Base-by-base conservation (phyloP, 345 rosid species). In the Pistacia atlantica region DNA sequence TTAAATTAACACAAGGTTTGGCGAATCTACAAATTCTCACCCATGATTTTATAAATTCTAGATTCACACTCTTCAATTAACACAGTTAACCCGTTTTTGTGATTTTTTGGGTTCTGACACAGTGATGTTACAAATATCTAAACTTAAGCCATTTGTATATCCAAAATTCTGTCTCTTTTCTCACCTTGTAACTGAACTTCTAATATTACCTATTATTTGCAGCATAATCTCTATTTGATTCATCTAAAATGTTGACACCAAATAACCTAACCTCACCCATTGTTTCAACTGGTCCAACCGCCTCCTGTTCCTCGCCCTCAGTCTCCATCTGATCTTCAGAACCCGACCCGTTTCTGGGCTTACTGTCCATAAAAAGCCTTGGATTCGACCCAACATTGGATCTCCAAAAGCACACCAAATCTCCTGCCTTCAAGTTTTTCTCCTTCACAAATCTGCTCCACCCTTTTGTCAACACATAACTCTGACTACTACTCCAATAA, bases 401-500 rank as follows among this genome's bases (percentile, higher is more conserved):
- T 67, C 80, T 80, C 81, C 78, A 87, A 78, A 76, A 83, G 18
- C 75, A 64, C 56, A 89, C 87, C 67, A 81, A 60, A 76, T 89
- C 92, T 2, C 88, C 88, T 17, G 92, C 87, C 67, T 78, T 84
- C 66, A 89, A 74, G 65, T 49, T 72, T 81, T 89, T 89, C 67
- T 89, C 92, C 77, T 87, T 87, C 8, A 87, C 90, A 65, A 85
- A 89, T 10, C 86, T 74, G 82, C 90, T 89, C 92, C 92, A 89
- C n/a, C 92, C 90, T 72, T 87, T 87, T 2, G 90, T 89, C 71
- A 89, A 75, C 68, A 89, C 92, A 62, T 83, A 89, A 75, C 92
- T 89, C 72, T 89, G 92, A 82, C 92, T 89, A 56, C 92, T 89
- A 74, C 84, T 84, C 92, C 92, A 89, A 71, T 82, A 89, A 20